Evolutionary conservation across 148 eudicot genomes (phyloP).

Genomic region (Chenopodium suecicum): DNA sequence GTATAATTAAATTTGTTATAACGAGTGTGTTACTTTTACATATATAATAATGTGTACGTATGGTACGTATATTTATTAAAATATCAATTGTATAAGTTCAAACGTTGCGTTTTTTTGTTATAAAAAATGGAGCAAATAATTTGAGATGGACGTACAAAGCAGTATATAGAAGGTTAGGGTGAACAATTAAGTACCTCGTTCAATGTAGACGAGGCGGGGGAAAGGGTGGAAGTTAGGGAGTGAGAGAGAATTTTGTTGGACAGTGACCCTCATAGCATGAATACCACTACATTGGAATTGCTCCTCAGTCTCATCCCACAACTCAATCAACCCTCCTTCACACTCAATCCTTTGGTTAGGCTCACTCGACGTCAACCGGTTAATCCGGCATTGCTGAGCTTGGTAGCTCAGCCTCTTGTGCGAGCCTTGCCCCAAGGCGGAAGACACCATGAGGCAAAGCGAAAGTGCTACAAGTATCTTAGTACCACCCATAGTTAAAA

Average conservation of each 20-base stretch:
- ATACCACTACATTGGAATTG: slow-evolving; percentile 72
- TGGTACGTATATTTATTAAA: no score
- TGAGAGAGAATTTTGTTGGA: slow-evolving; percentile 47
- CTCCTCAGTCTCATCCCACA: slow-evolving; percentile 58
- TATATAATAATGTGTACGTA: no score
- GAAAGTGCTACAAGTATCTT: slow-evolving; percentile 26
- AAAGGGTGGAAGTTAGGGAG: slow-evolving; percentile 56
- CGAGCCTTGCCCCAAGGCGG: slow-evolving; percentile 11
- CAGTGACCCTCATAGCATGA: slow-evolving; percentile 39
- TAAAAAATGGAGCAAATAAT: no score
- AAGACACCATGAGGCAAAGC: slow-evolving; percentile 24
- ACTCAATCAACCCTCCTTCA: slow-evolving; percentile 59
- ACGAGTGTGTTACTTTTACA: no score
- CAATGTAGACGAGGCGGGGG: slow-evolving; percentile 61
- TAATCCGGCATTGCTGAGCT: slow-evolving; percentile 56
- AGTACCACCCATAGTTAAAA: slow-evolving; percentile 22
- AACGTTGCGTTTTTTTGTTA: no score
- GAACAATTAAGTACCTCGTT: slow-evolving; percentile 37
- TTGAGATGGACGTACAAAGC: no score
- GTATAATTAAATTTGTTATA: no score
- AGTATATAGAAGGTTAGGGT: neutral
- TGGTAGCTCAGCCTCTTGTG: slow-evolving; percentile 21
- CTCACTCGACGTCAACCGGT: slow-evolving; percentile 37
- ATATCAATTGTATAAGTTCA: no score
- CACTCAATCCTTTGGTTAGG: slow-evolving; percentile 45